Evolutionary conservation across 2,329 filamentous ascomycete species (phyloP), one percentile per base, ranked within the genome.

Genomic region (Zelopaecilomyces penicillatus): DNA sequence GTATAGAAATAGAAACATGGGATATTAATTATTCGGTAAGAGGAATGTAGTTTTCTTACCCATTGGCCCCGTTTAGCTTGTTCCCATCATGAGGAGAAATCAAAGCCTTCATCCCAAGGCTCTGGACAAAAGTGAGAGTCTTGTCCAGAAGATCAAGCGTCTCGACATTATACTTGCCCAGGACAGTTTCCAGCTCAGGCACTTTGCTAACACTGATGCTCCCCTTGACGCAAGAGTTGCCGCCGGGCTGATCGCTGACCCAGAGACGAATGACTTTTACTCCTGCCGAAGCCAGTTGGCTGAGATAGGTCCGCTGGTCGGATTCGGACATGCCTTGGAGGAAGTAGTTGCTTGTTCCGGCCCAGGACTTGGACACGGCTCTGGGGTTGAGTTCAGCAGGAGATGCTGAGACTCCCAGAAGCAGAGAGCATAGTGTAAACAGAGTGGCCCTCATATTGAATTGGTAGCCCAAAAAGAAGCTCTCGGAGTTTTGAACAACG

Each of bases 321-420:
- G 39, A 42, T 9, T 50, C 44, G 5, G 50, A 47, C n/a, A 53
- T 43, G 7, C 45, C 50, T 35, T 50, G 50, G 4, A 52, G 35
- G 27, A 47, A 53, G 43, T 52, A 53, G 41, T 49, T 37, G 50
- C 50, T 53, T 10, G 51, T 49, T 30, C 51, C 50, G 30, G 48
- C 43, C 50, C 50, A 43, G 30, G 47, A 48, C 38, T 46, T 35
- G 39, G 45, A 41, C 36, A 39, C 3, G 35, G 12, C 6, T 30
- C 46, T 29, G 31, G 27, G 4, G 39, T 28, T 4, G 46, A 48
- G 43, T 3, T 19, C 19, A 19, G 19, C 19, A 19, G 19, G 19
- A 19, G 8, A 12, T 34, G 32, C 12, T 34, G 32, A 12, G 32
- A 12, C 12, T 9, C 8, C 9, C 32, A 34, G 12, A 12, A 34